Evolutionary conservation across 176 grass and related monocot genomes (phyloP), one percentile per base, ranked within the genome.

Genomic region (Themeda triandra): DNA sequence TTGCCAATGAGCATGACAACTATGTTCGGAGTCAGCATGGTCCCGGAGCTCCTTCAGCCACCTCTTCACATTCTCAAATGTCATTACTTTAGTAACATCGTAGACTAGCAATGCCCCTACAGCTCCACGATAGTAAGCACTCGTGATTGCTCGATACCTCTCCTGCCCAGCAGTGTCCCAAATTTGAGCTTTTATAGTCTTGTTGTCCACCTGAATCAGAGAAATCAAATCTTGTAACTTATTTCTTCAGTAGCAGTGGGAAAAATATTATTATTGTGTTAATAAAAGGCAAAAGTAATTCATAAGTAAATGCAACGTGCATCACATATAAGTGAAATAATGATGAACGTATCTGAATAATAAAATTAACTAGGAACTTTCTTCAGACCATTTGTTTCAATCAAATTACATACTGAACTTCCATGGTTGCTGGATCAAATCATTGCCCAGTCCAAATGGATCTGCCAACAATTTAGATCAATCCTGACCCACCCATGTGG

Each of bases 1-100:
- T 89, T 89, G 29, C 88, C 88, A 49, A 89, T 75, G 53, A 89
- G 88, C 88, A 89, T 89, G n/a, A 89, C 75, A 24, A 73, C 41
- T 1, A 89, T 89, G 78, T 89, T 85, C 3, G 88, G 87, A 67
- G 39, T 89, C 83, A 6, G 77, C 78, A 77, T 89, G 88, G 48
- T 89, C 88, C 5, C 78, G 63, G 18, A 89, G 88, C 63, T 89
- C 88, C 78, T 85, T 89, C 18, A 89, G 71, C 88, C 83, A 89
- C 63, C 88, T 65, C 33, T 84, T 85, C 19, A 85, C 72, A 39
- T 89, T 89, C 83, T 86, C 88, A 63, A 89, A 89, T 21, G 88
- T 81, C 54, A 80, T 66, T 33, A 15, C 41, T 62, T 28, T 84
- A 66, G 82, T 85, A 3, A 89, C 83, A n/a, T 89, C 88, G 25